Percentiles rank a stretch among this genome's conserved stretches.
Evolutionary conservation across 2,329 filamentous ascomycete genomes (phyloP).

Genomic region (Penicillium olsonii): DNA sequence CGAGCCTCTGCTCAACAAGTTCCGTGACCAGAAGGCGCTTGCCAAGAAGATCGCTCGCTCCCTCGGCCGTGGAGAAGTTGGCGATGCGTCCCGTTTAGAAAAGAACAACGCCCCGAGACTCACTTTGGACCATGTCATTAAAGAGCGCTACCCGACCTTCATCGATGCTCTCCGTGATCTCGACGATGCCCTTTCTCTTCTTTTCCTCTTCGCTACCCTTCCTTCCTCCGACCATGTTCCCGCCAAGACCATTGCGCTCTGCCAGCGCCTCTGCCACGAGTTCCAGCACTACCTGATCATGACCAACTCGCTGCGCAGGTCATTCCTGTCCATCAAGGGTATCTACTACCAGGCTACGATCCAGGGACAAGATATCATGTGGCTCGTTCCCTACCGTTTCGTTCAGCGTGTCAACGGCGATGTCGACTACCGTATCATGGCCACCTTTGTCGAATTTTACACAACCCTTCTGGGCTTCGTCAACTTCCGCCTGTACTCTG

Average conservation of each 20-base stretch:
- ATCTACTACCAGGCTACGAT: constrained; percentile 99
- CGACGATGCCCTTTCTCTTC: constrained; percentile 94
- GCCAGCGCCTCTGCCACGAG: constrained; percentile 88
- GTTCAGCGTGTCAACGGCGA: constrained; percentile 92
- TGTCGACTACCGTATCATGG: constrained; percentile 98
- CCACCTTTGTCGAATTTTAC: constrained; percentile 98
- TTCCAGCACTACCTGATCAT: constrained; percentile 98
- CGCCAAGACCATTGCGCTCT: constrained; percentile 91
- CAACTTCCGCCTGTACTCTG: constrained; percentile 93
- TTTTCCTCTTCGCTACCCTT: constrained; percentile 96
- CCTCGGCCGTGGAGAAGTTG: constrained; percentile 85
- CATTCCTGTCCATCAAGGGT: constrained; percentile 97
- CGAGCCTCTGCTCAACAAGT: constrained; percentile 89
- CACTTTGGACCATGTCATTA: constrained; percentile 93
- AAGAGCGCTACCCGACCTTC: constrained; percentile 97
- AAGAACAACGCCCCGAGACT: constrained; percentile 87
- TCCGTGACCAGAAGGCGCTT: constrained; percentile 93
- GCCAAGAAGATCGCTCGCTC: constrained; percentile 97
- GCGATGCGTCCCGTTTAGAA: constrained; percentile 85
- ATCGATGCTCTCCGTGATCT: constrained; percentile 90
- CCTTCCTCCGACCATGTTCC: constrained; percentile 87
- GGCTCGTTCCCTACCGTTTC: constrained; percentile 97
- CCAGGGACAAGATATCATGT: constrained; percentile 93
- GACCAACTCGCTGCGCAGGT: constrained; percentile 88
- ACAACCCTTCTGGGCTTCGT: constrained; percentile 93